Evolutionary conservation across 176 grass and related monocot species (phyloP), one percentile per base, ranked within the genome.

Genomic region (Avena insularis): DNA sequence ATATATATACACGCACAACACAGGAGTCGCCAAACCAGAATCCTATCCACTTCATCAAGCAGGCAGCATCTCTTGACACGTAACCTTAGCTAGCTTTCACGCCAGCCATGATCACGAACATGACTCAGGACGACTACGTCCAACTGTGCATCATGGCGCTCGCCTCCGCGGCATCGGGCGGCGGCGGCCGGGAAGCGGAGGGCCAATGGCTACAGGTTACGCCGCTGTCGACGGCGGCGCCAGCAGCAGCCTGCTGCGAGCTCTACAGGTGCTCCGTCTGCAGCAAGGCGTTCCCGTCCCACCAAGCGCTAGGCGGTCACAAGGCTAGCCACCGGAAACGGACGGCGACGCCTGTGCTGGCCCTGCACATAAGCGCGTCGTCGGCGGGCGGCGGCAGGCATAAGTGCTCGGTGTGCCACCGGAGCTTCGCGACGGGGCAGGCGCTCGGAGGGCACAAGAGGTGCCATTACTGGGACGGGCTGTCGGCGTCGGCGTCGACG

Each of bases 381-480:
- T n/a, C 71, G 66, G 25, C 81, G 0, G 59, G 36, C 20, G 59
- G 75, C 2, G 58, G 82, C 15, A 46, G 62, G 55, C 90, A 97
- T 87, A 86, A 51, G 86, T 97, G 95, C 88, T 74, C 84, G 1
- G 78, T 97, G 48, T 97, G 95, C 87, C 38, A 85, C 15, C 86
- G 87, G 56, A 85, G 81, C 14, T 97, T 97, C 58, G 46, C 82
- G 1, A 97, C 92, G 17, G 95, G 95, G 43, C 95, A 94, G 78
- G 92, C 95, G 54, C 92, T 97, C 64, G 92, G 95, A n/a, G 95
- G 95, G 40, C 95, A 97, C 88, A 94, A 97, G 90, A 40, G 95
- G 75, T 86, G 95, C 67, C 92, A 97, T 21, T 97, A 94, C 81
- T 94, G 86, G 90, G 95, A 97, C 21, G 95, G 92, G 4, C 75